Base-by-base conservation (phyloP, 306 rosid species). In the Potentilla sterilis region DNA sequence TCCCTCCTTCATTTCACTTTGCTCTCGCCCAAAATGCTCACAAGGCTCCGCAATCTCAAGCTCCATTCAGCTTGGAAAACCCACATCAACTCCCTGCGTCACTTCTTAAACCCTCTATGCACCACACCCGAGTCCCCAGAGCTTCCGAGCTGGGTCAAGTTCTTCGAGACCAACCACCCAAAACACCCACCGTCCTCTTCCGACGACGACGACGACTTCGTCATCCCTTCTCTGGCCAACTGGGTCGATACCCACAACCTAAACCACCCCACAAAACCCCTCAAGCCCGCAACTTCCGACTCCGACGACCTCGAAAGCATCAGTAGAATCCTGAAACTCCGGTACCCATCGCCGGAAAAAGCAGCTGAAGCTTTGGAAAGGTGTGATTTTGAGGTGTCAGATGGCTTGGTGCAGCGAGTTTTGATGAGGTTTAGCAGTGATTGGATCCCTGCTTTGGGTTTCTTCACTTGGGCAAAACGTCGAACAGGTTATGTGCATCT, bases 381-480 rank as follows among this genome's bases (percentile, higher is more conserved):
- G 37, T 58, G 12, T 54, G 77, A 21, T 67, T 85, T 85, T 69
- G 22, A 13, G 51, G 41, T 80, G 15, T 92, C 97, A 0, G 43
- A 57, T 24, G 6, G 41, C 81, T 81, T 84, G 81, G 89, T 87
- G 55, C 77, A 78, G 21, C 83, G 86, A 81, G 77, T 92, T 64
- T 85, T 92, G 79, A 87, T 81, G 84, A 88, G 95, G 77, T 92
- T 92, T 65, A 59, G 77, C 74, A 81, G 83, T 51, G 85, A 85
- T 59, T 95, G 96, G 95, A 78, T 85, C 58, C 59, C 85, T 0
- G 97, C 96, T 32, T 89, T 84, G 1, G 97, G 97, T 0, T 69
- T 89, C 83, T 90, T 95, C 89, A 74, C 0, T 21, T 95, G 97
- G 98, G 91, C 97, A 75, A 90, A 89, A 81, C 19, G 46, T 4